Base-by-base conservation (phyloP, 148 eudicot species). In the Silene uniflora region DNA sequence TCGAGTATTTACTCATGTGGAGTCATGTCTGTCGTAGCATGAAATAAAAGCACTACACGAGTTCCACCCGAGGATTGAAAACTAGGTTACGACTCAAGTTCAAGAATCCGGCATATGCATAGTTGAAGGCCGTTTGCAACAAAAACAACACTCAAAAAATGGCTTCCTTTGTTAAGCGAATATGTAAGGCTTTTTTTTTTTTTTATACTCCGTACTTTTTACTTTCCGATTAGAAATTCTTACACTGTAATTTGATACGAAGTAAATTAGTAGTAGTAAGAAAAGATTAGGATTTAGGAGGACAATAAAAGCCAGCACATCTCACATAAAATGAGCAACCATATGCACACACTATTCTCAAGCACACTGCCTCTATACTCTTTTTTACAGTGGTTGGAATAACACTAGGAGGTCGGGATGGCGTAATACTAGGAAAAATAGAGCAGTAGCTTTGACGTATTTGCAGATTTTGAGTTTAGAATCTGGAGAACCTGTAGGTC, bases 351-450 rank as follows among this genome's bases (percentile, higher is more conserved):
- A 55, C 73, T 71, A 47, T 63, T 35, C 69, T 60, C 72, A 14
- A 73, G n/a, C 78, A 80, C 75, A 55, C 61, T 52, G 73, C 65
- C 80, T 81, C 76, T 58, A 3, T 52, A 47, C 73, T 62, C 69
- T 67, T 79, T 65, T 69, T 47, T 25, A 69, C 72, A 76, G 56
- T 58, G 68, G 73, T 42, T 55, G 79, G 73, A 75, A 72, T 55
- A 75, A 80, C 27, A 79, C 29, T 35, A 19, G 16, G 21, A 5
- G 47, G 49, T 27, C 3, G 21, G 64, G 54, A 9, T 66, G 27
- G 16, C 4, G 69, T 16, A 44, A 68, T 21, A 44, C 27, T 19
- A 7, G 8, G 25, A 19, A 35, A 44, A 23, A 24, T 73, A 16
- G 71, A 22, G 39, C n/a, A 55, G 27, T 32, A 16, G 24, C 42